These are phyloP conservation scores for Pachyrhizus erosus DNA, from an alignment of 306 rosid species.

Conservation along the genomic window DNA sequence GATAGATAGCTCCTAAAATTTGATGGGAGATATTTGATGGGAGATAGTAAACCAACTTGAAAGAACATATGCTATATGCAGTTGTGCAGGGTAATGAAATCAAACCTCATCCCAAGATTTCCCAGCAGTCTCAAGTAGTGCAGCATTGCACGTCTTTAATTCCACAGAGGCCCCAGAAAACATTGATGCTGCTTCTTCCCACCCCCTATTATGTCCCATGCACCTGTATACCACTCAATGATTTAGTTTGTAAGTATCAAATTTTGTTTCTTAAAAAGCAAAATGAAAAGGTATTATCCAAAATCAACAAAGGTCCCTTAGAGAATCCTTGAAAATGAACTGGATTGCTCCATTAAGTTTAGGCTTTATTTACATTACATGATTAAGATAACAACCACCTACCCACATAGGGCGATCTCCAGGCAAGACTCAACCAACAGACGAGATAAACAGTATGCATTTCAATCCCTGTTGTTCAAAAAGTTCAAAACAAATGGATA, in stretches of 20 bases:
- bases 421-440: slow-evolving; percentile 32
- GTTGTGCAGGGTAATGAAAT: slow-evolving; percentile 37
- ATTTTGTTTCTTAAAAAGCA: background rate
- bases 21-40: slow-evolving; percentile 1
- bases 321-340: slow-evolving; percentile 24
- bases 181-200: slow-evolving; percentile 99
- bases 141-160: slow-evolving; percentile 91
- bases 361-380: slow-evolving; percentile 18
- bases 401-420: background rate
- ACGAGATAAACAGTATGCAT: background rate
- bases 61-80: slow-evolving; percentile 9
- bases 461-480: slow-evolving; percentile 22
- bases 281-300: slow-evolving; percentile 20
- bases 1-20: slow-evolving; percentile 23
- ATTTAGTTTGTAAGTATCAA: slow-evolving; percentile 2
- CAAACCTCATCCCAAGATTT: slow-evolving; percentile 94
- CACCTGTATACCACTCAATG: slow-evolving; percentile 69
- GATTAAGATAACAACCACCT: slow-evolving; percentile 23
- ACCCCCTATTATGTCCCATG: slow-evolving; percentile 98
- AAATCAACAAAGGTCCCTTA: background rate
- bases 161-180: slow-evolving; percentile 83
- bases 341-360: background rate
- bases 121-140: slow-evolving; percentile 87
- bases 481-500: slow-evolving; percentile 14
- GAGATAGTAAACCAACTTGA: slow-evolving; percentile 15